Evolutionary conservation across 2,329 filamentous ascomycete genomes (phyloP).

Genomic region (Colletotrichum navitas): DNA sequence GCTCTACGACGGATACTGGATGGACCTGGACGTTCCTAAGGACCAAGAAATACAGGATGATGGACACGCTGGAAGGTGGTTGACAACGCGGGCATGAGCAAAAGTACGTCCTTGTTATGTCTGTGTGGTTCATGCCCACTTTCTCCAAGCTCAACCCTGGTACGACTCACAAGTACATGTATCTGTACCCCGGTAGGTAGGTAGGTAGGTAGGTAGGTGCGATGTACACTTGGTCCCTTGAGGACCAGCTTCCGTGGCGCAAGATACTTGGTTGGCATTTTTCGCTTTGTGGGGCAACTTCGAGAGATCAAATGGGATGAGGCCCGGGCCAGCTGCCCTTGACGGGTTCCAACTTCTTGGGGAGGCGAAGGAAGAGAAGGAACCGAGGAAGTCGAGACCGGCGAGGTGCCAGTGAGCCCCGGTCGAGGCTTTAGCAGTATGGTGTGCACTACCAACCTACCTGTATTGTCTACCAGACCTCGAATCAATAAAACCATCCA

Average conservation of each 20-base stretch:
- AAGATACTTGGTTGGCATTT: neutral
- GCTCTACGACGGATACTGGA: neutral
- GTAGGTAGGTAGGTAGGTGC: no score
- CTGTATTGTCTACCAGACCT: neutral
- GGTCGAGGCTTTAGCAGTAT: no score
- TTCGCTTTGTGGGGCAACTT: slow-evolving; percentile 33
- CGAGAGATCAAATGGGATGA: slow-evolving; percentile 28
- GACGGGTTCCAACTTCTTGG: slow-evolving; percentile 16
- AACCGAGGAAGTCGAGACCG: slow-evolving; percentile 11
- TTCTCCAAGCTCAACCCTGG: neutral
- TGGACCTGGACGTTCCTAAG: neutral
- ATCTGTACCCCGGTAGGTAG: no score
- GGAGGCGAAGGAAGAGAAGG: slow-evolving; percentile 32
- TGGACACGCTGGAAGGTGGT: slow-evolving; percentile 5
- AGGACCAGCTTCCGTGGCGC: neutral
- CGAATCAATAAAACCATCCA: slow-evolving; percentile 28
- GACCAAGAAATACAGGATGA: no score
- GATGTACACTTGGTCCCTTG: neutral
- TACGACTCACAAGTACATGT: no score
- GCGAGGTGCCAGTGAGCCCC: slow-evolving; percentile 19
- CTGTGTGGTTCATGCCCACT: neutral
- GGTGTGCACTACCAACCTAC: no score
- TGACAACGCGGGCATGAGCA: neutral
- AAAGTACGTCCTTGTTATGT: neutral
- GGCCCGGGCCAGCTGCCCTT: slow-evolving; percentile 19